Conservation (phyloP, 2,329 filamentous ascomycete species). For the Fusarium nematophilum region DNA sequence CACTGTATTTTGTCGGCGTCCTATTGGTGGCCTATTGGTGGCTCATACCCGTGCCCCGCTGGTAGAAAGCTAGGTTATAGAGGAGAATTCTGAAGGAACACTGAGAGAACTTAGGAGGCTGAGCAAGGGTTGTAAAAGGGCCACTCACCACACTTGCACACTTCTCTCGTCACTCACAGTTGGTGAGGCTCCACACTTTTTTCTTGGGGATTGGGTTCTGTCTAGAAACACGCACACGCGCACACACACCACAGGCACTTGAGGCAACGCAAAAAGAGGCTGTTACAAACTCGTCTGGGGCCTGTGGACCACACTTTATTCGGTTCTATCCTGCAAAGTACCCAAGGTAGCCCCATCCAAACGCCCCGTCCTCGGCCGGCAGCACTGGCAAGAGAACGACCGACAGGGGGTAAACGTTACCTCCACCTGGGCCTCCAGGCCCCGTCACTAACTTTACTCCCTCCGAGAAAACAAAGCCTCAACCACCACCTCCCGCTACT, state of each 20-base stretch:
- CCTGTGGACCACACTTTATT: conserved; percentile 11
- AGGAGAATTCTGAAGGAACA: conserved; percentile 7
- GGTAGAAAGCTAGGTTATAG: neutral
- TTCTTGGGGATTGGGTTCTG: neutral
- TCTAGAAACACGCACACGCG: conserved; percentile 6
- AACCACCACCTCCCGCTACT: conserved; percentile 48
- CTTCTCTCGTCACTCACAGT: neutral
- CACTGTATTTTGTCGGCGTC: neutral
- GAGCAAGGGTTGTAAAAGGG: conserved; percentile 1
- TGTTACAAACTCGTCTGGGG: conserved; percentile 11
- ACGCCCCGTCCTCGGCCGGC: conserved; percentile 21
- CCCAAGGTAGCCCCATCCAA: conserved; percentile 7
- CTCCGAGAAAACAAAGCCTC: conserved; percentile 56
- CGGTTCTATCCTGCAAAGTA: neutral
- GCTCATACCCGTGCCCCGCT: neutral
- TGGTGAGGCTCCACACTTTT: conserved; percentile 16
- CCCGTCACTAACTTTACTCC: conserved; percentile 29
- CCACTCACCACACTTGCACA: too few relatives aligned
- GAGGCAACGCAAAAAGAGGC: neutral
- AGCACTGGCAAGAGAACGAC: conserved; percentile 29
- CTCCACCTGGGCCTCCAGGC: conserved; percentile 19
- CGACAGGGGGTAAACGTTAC: conserved; percentile 46
- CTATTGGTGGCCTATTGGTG: neutral
- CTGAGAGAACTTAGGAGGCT: conserved; percentile 5
- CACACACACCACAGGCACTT: conserved; percentile 3